Evolutionary conservation across 1,284 basidiomycete genomes (phyloP).

Genomic region (Grifola frondosa): DNA sequence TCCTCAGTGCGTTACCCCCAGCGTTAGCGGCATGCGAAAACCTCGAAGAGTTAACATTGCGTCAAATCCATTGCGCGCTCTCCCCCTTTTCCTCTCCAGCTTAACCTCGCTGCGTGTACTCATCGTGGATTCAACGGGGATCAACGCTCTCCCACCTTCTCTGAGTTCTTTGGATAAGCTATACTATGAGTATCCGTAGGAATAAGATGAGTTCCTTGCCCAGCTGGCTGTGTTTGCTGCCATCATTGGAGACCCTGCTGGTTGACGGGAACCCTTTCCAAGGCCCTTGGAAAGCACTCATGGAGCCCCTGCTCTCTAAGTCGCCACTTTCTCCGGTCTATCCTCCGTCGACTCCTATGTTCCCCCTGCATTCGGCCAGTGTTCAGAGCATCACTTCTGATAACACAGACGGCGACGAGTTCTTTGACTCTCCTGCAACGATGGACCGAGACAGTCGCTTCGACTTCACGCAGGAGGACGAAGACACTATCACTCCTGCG

Average conservation of each 20-base stretch:
- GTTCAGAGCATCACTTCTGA: conserved; percentile 37
- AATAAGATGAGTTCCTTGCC: conserved; percentile 91
- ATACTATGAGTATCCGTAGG: conserved; percentile 84
- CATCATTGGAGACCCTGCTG: conserved; percentile 80
- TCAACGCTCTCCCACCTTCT: conserved; percentile 71
- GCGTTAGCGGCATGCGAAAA: conserved; percentile 73
- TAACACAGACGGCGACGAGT: conserved; percentile 56
- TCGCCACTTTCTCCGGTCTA: conserved; percentile 58
- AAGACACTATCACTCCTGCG: conserved; percentile 69
- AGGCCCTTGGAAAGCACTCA: conserved; percentile 86
- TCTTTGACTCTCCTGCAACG: conserved; percentile 42
- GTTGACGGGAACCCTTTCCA: conserved; percentile 95
- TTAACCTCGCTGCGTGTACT: conserved; percentile 81
- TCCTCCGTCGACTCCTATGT: conserved; percentile 63
- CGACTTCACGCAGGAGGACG: conserved; percentile 46
- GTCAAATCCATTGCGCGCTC: conserved; percentile 81
- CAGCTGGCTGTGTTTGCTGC: conserved; percentile 87
- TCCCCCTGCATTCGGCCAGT: conserved; percentile 50
- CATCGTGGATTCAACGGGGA: conserved; percentile 85
- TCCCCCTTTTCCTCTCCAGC: conserved; percentile 81
- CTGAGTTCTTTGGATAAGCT: conserved; percentile 70
- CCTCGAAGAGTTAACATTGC: conserved; percentile 96
- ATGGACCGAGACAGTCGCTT: conserved; percentile 18
- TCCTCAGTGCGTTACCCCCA: conserved; percentile 78
- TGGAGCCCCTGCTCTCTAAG: conserved; percentile 76